phyloP scores from a whole-genome alignment of 495 filamentous ascomycete species.

The Mycothermus thermophilus region DNA sequence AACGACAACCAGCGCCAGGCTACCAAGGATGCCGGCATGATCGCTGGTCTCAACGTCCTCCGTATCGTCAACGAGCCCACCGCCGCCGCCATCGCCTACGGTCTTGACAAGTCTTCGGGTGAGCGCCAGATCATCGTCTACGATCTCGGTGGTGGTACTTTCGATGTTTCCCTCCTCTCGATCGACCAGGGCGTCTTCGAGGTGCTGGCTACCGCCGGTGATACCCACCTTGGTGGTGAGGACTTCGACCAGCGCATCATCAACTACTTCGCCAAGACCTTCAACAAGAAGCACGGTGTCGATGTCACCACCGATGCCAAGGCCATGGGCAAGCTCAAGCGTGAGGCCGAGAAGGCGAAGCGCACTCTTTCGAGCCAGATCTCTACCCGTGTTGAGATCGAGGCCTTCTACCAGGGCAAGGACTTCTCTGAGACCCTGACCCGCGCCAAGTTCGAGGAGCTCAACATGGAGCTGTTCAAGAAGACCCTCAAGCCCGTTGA shows the following conservation, averaged over 20 bases:
- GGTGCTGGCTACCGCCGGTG: slow-evolving; percentile 94
- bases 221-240: slow-evolving; percentile 98
- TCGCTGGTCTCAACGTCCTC: slow-evolving; percentile 90
- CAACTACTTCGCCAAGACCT: slow-evolving; percentile 92
- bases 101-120: slow-evolving; percentile 71
- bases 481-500: slow-evolving; percentile 98
- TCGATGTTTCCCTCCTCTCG: slow-evolving; percentile 97
- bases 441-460: slow-evolving; percentile 97
- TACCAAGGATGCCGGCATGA: slow-evolving; percentile 92
- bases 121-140: slow-evolving; percentile 91
- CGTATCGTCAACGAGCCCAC: slow-evolving; percentile 95
- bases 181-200: slow-evolving; percentile 97
- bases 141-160: slow-evolving; percentile 99
- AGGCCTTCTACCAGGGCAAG: slow-evolving; percentile 90
- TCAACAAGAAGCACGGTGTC: slow-evolving; percentile 96
- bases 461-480: slow-evolving; percentile 97
- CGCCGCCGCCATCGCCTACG: slow-evolving; percentile 76
- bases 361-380: slow-evolving; percentile 96
- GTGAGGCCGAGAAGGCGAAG: slow-evolving; percentile 99
- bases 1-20: slow-evolving; percentile 98
- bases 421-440: slow-evolving; percentile 98
- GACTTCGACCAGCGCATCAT: slow-evolving; percentile 99
- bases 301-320: slow-evolving; percentile 91
- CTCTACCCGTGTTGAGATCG: slow-evolving; percentile 96
- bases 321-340: slow-evolving; percentile 99